Percentiles rank a stretch among this genome's conserved stretches.
Conservation (phyloP, 2,329 filamentous ascomycete species). For the Chaetoscypha palmicola region DNA sequence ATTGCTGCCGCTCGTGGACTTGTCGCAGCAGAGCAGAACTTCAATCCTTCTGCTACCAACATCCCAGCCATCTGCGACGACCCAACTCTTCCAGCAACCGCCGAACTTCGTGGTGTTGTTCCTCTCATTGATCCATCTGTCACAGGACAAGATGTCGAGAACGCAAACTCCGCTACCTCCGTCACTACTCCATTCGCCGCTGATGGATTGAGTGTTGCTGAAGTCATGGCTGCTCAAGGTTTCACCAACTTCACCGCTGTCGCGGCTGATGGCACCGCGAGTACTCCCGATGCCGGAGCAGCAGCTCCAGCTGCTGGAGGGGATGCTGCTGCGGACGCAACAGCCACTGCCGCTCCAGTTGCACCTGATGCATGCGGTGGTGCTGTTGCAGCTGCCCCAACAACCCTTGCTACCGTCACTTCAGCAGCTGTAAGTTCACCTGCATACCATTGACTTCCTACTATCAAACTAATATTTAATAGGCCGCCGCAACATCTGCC, state of each 20-base stretch:
- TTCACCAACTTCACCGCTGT: constrained; percentile 52
- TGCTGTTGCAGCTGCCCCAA: background rate
- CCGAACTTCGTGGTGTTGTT: constrained; percentile 56
- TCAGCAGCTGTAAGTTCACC: background rate
- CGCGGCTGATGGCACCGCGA: constrained; percentile 32
- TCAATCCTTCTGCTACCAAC: constrained; percentile 57
- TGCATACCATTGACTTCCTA: no score
- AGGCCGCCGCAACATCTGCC: constrained; percentile 7
- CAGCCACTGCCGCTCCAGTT: background rate
- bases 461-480: background rate
- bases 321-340: background rate
- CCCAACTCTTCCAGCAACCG: constrained; percentile 52
- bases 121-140: constrained; percentile 62
- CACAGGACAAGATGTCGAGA: constrained; percentile 48
- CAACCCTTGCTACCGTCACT: constrained; percentile 19
- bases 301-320: background rate
- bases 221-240: constrained; percentile 54
- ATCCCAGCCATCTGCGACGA: constrained; percentile 59
- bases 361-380: background rate
- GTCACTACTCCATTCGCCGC: constrained; percentile 49
- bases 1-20: constrained; percentile 55
- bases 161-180: constrained; percentile 52
- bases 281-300: constrained; percentile 28
- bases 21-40: constrained; percentile 65
- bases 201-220: constrained; percentile 54